Percentiles rank a stretch among this genome's conserved stretches.
phyloP scores from a whole-genome alignment of 148 eudicot species.

The Rhododendron williamsianum region DNA sequence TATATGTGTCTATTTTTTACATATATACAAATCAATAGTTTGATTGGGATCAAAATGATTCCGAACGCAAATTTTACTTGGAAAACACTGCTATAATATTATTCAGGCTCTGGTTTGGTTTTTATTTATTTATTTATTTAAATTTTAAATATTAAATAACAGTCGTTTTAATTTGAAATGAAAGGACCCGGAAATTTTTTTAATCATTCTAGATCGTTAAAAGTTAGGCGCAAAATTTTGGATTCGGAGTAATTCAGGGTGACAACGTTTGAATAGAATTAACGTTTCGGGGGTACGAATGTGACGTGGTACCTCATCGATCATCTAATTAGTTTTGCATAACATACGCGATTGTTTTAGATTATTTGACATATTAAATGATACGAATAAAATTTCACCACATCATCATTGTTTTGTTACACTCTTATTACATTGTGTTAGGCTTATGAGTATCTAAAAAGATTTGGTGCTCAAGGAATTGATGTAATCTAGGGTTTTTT shows the following conservation, averaged over 20 bases:
- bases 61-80: background rate
- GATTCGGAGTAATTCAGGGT: background rate
- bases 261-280: background rate
- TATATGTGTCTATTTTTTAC: background rate
- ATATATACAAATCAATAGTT: background rate
- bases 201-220: background rate
- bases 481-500: background rate
- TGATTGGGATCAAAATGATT: background rate
- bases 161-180: too few species aligned
- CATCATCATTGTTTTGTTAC: background rate
- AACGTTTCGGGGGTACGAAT: background rate
- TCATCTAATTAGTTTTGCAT: background rate
- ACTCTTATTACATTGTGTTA: background rate
- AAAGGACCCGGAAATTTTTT: background rate
- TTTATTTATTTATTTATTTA: background rate
- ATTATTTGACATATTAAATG: background rate
- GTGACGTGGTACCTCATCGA: background rate
- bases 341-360: background rate
- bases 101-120: background rate
- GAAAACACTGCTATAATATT: background rate
- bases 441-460: background rate
- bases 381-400: background rate
- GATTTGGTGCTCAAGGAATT: background rate
- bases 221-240: background rate
- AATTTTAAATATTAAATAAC: background rate